These are phyloP conservation scores for Daldinia vernicosa DNA, from an alignment of 495 filamentous ascomycete genomes.

Conservation along the genomic window DNA sequence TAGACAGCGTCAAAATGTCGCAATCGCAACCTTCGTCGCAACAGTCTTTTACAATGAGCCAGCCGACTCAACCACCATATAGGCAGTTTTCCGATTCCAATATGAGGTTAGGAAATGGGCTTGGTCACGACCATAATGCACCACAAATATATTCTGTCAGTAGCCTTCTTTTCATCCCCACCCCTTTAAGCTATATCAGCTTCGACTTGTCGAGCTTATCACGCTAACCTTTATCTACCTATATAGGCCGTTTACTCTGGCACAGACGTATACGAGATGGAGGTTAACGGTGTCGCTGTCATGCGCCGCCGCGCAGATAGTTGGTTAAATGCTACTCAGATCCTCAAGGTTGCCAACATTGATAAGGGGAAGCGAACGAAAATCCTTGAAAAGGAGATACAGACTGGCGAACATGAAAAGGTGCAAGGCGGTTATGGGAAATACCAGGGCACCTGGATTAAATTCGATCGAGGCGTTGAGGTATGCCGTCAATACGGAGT, in stretches of 20 bases:
- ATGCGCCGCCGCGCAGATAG: constrained; percentile 94
- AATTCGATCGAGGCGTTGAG: constrained; percentile 86
- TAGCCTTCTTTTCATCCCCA: background rate
- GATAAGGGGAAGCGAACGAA: constrained; percentile 98
- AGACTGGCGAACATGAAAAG: constrained; percentile 95
- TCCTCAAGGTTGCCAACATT: constrained; percentile 93
- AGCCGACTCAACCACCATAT: constrained; percentile 42
- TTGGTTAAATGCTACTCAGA: constrained; percentile 95
- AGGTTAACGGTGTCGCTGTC: constrained; percentile 86
- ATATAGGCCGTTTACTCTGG: constrained; percentile 91
- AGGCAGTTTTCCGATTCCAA: constrained; percentile 53
- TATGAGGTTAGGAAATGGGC: constrained; percentile 51
- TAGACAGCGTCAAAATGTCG: constrained; percentile 50
- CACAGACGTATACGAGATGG: constrained; percentile 96
- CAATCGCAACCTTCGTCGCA: constrained; percentile 59
- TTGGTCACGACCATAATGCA: constrained; percentile 62
- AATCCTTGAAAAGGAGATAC: constrained; percentile 96
- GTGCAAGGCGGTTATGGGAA: constrained; percentile 98
- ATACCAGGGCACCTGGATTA: constrained; percentile 99
- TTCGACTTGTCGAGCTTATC: constrained; percentile 4
- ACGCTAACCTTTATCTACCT: constrained; percentile 33
- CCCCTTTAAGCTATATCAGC: background rate
- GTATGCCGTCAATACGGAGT: constrained; percentile 95
- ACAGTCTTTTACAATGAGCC: constrained; percentile 61
- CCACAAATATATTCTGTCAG: constrained; percentile 82